These are phyloP conservation scores for Arthrinium phaeospermum DNA, from an alignment of 2,329 filamentous ascomycete genomes.

Conservation along the genomic window DNA sequence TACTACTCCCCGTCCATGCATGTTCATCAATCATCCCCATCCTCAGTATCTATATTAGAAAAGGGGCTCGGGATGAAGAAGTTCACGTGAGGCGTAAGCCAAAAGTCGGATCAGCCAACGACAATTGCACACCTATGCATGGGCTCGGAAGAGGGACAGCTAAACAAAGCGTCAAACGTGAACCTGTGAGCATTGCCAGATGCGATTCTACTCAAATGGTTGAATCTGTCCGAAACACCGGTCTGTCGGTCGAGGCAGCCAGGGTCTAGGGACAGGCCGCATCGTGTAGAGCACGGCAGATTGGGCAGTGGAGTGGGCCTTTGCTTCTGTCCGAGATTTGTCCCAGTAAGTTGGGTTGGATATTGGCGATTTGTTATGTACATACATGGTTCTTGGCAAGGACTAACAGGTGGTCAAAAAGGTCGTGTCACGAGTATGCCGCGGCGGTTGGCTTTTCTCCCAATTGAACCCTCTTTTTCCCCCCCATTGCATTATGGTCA, in stretches of 20 bases:
- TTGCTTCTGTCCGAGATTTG: neutral
- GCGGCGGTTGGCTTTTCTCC: neutral
- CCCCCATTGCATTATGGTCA: neutral
- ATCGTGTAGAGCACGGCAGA: neutral
- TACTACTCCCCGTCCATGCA: neutral
- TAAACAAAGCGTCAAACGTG: neutral
- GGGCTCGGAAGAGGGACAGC: neutral
- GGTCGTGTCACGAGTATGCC: neutral
- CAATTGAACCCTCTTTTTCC: neutral
- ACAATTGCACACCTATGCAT: neutral
- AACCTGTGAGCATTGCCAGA: neutral
- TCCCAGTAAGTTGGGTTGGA: slow-evolving; percentile 1
- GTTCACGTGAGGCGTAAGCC: neutral
- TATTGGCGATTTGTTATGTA: neutral
- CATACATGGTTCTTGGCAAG: neutral
- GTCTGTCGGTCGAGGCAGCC: neutral
- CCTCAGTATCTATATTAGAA: neutral
- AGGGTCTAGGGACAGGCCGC: neutral
- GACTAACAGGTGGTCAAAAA: neutral
- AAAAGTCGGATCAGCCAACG: neutral
- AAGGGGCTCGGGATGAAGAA: neutral
- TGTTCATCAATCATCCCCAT: neutral
- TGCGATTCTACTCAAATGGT: neutral
- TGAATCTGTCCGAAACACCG: slow-evolving; percentile 4
- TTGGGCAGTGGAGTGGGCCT: neutral